Percentiles rank a stretch among this genome's conserved stretches.
phyloP scores from a whole-genome alignment of 2,329 filamentous ascomycete species.

The Drechslerella dactyloides region DNA sequence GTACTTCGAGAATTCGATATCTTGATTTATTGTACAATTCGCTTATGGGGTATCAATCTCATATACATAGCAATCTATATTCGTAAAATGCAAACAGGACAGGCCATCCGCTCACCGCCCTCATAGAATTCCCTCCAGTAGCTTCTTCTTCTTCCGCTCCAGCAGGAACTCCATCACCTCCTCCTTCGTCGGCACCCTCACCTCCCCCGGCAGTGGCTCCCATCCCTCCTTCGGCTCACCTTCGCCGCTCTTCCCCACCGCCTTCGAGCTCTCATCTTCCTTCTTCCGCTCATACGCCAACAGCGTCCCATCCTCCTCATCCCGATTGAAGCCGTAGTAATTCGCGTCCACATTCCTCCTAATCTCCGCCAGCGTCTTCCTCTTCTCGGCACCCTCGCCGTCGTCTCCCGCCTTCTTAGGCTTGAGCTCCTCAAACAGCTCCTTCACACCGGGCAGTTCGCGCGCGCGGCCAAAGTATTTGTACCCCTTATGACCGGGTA shows the following conservation, averaged over 20 bases:
- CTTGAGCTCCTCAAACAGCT: constrained; percentile 83
- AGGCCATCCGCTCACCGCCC: neutral
- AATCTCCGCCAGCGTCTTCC: constrained; percentile 59
- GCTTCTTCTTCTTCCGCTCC: constrained; percentile 78
- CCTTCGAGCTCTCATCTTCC: constrained; percentile 79
- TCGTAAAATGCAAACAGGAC: neutral
- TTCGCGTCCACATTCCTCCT: constrained; percentile 81
- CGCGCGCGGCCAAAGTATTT: constrained; percentile 89
- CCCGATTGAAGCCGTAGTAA: constrained; percentile 93
- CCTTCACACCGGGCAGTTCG: constrained; percentile 92
- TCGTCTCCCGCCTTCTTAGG: constrained; percentile 62
- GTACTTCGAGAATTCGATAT: neutral
- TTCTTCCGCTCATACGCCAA: constrained; percentile 80
- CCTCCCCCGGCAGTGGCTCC: constrained; percentile 82
- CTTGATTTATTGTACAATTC: constrained; percentile 39
- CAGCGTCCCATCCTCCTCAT: constrained; percentile 85
- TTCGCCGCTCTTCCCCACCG: constrained; percentile 66
- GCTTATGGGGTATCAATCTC: constrained; percentile 48
- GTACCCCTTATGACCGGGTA: constrained; percentile 73
- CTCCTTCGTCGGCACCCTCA: constrained; percentile 83
- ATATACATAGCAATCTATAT: constrained; percentile 14
- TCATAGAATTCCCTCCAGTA: constrained; percentile 78
- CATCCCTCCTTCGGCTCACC: constrained; percentile 72
- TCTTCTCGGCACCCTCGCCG: constrained; percentile 63
- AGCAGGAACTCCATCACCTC: constrained; percentile 95